Conservation (phyloP, 2,329 filamentous ascomycete species). For the Fusarium oligoseptatum region DNA sequence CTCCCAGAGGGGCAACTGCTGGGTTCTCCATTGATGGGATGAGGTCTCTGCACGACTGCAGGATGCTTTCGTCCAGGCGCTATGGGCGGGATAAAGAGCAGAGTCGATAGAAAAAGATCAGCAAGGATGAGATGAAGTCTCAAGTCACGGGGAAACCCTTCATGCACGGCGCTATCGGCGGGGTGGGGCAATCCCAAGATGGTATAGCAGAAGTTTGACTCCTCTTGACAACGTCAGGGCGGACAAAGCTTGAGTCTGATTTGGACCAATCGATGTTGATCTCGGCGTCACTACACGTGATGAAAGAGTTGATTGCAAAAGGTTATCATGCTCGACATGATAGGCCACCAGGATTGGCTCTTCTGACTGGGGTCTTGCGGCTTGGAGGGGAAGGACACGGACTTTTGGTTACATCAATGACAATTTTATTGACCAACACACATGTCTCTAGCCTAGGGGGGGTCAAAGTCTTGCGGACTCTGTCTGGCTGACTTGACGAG, state of each 20-base stretch:
- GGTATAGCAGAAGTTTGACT: not conserved
- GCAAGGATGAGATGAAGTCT: not conserved
- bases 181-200: conserved; percentile 13
- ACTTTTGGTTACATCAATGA: not conserved
- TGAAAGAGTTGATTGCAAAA: not conserved
- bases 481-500: not conserved
- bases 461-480: not conserved
- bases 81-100: conserved; percentile 10
- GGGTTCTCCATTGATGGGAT: not conserved
- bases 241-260: not conserved
- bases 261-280: not conserved
- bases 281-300: not conserved
- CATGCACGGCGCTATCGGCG: conserved; percentile 35
- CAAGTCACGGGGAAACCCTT: not conserved
- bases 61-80: not conserved
- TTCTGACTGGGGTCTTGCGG: not conserved
- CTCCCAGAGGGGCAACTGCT: not conserved
- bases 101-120: not conserved
- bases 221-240: not conserved
- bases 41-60: not conserved
- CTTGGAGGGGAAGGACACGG: not conserved
- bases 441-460: too few relatives aligned
- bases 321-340: not conserved
- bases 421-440: not conserved
- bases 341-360: not conserved